A percentile compares a stretch with the other conserved stretches of the same genome.
Evolutionary conservation across 2,329 filamentous ascomycete genomes (phyloP).

Genomic region (Phialocephala subalpina): DNA sequence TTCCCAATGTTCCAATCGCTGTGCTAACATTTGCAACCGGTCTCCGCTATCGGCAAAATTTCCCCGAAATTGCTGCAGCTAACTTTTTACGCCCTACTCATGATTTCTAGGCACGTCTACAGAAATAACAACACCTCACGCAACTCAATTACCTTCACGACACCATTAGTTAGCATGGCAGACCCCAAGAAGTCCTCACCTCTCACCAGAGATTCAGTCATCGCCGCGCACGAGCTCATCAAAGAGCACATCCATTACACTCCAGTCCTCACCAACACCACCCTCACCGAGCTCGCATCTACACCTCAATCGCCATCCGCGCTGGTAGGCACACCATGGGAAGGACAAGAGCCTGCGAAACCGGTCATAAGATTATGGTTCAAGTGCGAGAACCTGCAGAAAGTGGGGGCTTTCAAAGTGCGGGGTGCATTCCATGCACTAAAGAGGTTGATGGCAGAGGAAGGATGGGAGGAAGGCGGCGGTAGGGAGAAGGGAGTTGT

Average conservation of each 20-base stretch:
- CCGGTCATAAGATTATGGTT: slow-evolving; percentile 83
- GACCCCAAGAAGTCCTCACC: slow-evolving; percentile 64
- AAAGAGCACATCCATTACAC: slow-evolving; percentile 81
- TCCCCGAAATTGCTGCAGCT: slow-evolving; percentile 16
- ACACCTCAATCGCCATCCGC: slow-evolving; percentile 65
- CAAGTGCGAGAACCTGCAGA: slow-evolving; percentile 95
- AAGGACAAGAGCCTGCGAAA: slow-evolving; percentile 62
- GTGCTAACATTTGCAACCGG: slow-evolving; percentile 8
- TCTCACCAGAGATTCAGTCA: slow-evolving; percentile 76
- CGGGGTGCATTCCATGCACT: slow-evolving; percentile 91
- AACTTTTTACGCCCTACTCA: slow-evolving; percentile 1
- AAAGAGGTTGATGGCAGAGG: slow-evolving; percentile 68
- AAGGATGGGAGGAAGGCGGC: slow-evolving; percentile 66
- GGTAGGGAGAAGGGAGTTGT: slow-evolving; percentile 75
- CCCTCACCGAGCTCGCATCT: slow-evolving; percentile 78
- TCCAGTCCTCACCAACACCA: slow-evolving; percentile 81
- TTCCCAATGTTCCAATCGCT: slow-evolving; percentile 19
- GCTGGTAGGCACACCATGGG: slow-evolving; percentile 64
- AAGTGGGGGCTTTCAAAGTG: slow-evolving; percentile 91
- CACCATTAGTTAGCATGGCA: slow-evolving; percentile 53
- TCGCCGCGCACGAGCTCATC: slow-evolving; percentile 77
- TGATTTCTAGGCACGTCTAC: slow-evolving; percentile 1
- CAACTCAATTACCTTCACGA: neutral
- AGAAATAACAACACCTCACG: slow-evolving; percentile 1
- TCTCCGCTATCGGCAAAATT: slow-evolving; percentile 36